These are phyloP conservation scores for Knoxia roxburghii DNA, from an alignment of 257 asterid genomes.

Conservation along the genomic window DNA sequence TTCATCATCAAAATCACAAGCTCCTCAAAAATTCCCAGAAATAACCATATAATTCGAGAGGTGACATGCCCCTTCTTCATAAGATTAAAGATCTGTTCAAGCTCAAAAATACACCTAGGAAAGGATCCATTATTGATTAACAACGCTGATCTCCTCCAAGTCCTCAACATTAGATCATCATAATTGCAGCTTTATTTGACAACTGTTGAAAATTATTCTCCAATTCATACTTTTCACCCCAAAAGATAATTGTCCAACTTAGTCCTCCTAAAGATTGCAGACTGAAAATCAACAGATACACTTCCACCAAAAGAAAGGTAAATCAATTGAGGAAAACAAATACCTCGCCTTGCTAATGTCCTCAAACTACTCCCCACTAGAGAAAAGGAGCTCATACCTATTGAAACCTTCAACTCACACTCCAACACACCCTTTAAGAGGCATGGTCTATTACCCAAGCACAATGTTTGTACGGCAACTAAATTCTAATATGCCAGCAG, in stretches of 20 bases:
- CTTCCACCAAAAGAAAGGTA: conserved; percentile 21
- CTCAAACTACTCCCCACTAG: conserved; percentile 27
- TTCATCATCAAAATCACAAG: conserved; percentile 4
- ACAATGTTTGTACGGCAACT: conserved; percentile 15
- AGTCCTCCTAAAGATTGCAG: conserved; percentile 20
- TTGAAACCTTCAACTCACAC: conserved; percentile 25
- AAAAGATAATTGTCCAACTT: conserved; percentile 22
- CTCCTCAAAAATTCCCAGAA: conserved; percentile 7
- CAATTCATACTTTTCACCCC: conserved; percentile 22
- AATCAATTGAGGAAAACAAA: conserved; percentile 16
- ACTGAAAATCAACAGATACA: conserved; percentile 15
- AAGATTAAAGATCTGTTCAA: conserved; percentile 1
- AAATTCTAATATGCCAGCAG: conserved; percentile 9
- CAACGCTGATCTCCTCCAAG: conserved; percentile 21
- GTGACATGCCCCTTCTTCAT: background rate
- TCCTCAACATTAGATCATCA: conserved; percentile 16
- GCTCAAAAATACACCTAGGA: conserved; percentile 12
- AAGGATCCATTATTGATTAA: conserved; percentile 16
- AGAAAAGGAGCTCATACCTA: conserved; percentile 23
- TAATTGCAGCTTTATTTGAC: conserved; percentile 23
- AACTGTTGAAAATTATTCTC: conserved; percentile 9
- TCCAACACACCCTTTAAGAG: conserved; percentile 20
- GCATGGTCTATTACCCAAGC: conserved; percentile 22
- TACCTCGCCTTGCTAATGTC: conserved; percentile 27
- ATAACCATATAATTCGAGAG: conserved; percentile 12